Conservation (phyloP, 495 filamentous ascomycete species). For the Lentithecium fluviatile region DNA sequence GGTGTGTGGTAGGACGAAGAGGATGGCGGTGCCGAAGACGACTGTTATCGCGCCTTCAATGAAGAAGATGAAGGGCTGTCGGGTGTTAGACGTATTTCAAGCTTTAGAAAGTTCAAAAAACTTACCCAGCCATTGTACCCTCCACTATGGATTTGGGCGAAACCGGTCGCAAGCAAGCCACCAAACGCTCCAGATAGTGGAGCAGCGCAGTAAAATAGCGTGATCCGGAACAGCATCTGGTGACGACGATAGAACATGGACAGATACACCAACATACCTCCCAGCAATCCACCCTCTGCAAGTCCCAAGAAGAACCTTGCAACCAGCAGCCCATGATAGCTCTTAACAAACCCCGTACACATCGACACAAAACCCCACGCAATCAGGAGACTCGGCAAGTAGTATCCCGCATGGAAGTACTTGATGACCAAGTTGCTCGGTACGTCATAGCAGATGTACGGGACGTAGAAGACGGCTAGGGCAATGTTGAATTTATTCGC, state of each 20-base stretch:
- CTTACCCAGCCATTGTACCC: slow-evolving; percentile 48
- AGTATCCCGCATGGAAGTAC: slow-evolving; percentile 41
- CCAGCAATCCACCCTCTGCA: slow-evolving; percentile 53
- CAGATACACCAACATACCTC: slow-evolving; percentile 53
- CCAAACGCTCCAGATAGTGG: slow-evolving; percentile 64
- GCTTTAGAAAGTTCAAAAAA: slow-evolving; percentile 25
- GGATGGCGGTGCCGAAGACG: slow-evolving; percentile 44
- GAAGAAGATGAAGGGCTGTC: slow-evolving; percentile 31
- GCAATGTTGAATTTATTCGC: slow-evolving; percentile 49
- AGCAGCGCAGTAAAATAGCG: slow-evolving; percentile 64
- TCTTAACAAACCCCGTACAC: slow-evolving; percentile 52
- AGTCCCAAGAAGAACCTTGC: slow-evolving; percentile 47
- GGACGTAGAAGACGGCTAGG: slow-evolving; percentile 52
- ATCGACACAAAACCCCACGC: slow-evolving; percentile 55
- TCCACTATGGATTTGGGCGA: slow-evolving; percentile 43
- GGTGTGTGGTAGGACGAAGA: slow-evolving; percentile 51
- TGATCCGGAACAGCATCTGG: slow-evolving; percentile 47
- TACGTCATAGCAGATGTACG: slow-evolving; percentile 53
- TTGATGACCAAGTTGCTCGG: slow-evolving; percentile 49
- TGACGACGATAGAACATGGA: slow-evolving; percentile 52
- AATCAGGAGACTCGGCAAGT: slow-evolving; percentile 37
- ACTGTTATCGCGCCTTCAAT: slow-evolving; percentile 49
- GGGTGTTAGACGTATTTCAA: slow-evolving; percentile 7
- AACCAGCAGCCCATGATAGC: slow-evolving; percentile 46
- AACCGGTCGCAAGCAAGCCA: slow-evolving; percentile 59